Conservation (phyloP, 2,329 filamentous ascomycete species). For the Leptographium wingfieldii region DNA sequence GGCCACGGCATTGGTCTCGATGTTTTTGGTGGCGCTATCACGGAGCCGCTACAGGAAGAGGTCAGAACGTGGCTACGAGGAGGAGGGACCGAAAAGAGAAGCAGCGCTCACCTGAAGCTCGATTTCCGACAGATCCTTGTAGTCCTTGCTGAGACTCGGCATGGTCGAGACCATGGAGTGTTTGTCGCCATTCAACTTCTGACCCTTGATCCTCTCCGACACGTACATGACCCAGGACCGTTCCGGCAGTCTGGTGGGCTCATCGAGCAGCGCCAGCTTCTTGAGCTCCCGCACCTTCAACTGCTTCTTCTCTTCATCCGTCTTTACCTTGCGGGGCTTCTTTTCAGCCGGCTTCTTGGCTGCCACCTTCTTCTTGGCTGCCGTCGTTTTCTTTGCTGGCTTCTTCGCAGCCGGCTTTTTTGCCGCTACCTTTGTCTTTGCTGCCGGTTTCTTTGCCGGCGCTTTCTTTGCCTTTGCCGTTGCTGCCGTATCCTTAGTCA, state of each 20-base stretch:
- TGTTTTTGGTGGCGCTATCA: conserved; percentile 26
- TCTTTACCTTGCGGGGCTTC: conserved; percentile 18
- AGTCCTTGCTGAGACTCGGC: conserved; percentile 19
- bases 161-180: conserved; percentile 14
- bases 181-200: neutral
- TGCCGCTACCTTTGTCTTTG: conserved; percentile 15
- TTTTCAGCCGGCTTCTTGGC: conserved; percentile 15
- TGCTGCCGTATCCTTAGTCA: conserved; percentile 14
- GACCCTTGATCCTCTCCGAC: conserved; percentile 18
- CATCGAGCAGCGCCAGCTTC: conserved; percentile 27
- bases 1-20: conserved; percentile 23
- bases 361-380: conserved; percentile 10
- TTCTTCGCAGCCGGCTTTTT: conserved; percentile 12
- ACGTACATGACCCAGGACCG: conserved; percentile 27
- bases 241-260: conserved; percentile 22
- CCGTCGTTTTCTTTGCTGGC: conserved; percentile 15
- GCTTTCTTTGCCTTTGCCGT: conserved; percentile 15
- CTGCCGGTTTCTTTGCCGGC: conserved; percentile 9
- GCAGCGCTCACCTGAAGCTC: conserved; percentile 32
- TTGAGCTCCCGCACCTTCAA: conserved; percentile 23
- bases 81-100: neutral
- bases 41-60: conserved; percentile 21
- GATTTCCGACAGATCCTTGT: conserved; percentile 24
- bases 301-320: conserved; percentile 25
- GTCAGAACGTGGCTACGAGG: neutral